Evolutionary conservation across 257 asterid species (phyloP), one percentile per base, ranked within the genome.

Genomic region (Nicotiana otophora): DNA sequence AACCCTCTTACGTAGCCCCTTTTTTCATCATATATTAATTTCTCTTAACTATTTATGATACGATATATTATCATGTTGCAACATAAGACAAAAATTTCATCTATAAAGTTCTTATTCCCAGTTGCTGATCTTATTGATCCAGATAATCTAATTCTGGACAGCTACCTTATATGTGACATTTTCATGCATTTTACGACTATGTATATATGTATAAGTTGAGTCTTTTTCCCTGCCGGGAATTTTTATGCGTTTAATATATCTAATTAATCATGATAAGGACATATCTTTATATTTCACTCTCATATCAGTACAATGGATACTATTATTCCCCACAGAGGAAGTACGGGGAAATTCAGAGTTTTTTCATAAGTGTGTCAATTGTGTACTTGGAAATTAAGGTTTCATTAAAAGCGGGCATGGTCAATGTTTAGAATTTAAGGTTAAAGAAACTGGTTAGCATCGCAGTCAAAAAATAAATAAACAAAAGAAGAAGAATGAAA

Each of bases 11-110:
- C 89, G 89, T 88, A 84, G 86, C 88, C 85, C 23, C 17, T 83
- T 81, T 88, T 70, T 5, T 78, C 61, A 91, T 91, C 97, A 82
- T 86, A 19, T 42, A 15, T 68, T 17, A 33, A 36, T 17, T 74
- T 26, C 30, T 26, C 81, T 7, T 53, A 34, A 17, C 26, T 60
- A 16, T 10, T 17, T 17, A 77, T 42, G 20, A 57, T 12, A 10
- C 11, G 19, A 63, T 48, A 33, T 74, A 33, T 74, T 34, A 5
- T 83, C 86, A 66, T 83, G 76, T 68, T 65, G 74, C 54, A 51
- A 57, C 5, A 77, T 83, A 34, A 64, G 82, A 62, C 85, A 83
- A 53, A 83, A 33, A 78, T 42, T 60, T 42, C 63, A 60, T 82
- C n/a, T 70, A n/a, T 61, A 20, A n/a, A 33, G 26, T 66, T 68